Evolutionary conservation across 305 asterid species (phyloP).

Genomic region (Salvia sclarea): DNA sequence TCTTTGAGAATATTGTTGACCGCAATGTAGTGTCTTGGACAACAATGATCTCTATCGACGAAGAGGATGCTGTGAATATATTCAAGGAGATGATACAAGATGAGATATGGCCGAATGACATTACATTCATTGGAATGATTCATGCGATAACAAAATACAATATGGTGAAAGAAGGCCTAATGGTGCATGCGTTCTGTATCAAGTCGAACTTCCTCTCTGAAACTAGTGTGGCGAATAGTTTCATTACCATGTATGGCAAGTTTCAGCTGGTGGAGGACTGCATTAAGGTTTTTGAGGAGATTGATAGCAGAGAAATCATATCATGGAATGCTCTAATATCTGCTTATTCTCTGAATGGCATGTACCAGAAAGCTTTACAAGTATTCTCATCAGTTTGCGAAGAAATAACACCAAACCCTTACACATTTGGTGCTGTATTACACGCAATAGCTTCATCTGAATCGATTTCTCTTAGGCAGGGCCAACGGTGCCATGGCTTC

Average conservation of each 20-base stretch:
- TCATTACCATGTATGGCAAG: slow-evolving; percentile 83
- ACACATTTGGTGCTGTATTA: slow-evolving; percentile 78
- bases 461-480: slow-evolving; percentile 67
- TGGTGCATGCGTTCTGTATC: slow-evolving; percentile 64
- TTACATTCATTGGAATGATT: slow-evolving; percentile 71
- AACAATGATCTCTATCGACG: slow-evolving; percentile 67
- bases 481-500: slow-evolving; percentile 60
- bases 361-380: slow-evolving; percentile 72
- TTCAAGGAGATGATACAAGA: slow-evolving; percentile 63
- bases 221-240: slow-evolving; percentile 67
- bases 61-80: slow-evolving; percentile 51
- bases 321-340: slow-evolving; percentile 87
- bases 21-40: slow-evolving; percentile 87
- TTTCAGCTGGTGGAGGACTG: slow-evolving; percentile 53
- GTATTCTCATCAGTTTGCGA: slow-evolving; percentile 45
- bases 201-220: slow-evolving; percentile 59
- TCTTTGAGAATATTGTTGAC: slow-evolving; percentile 48
- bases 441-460: slow-evolving; percentile 79
- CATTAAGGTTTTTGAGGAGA: slow-evolving; percentile 60
- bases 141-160: slow-evolving; percentile 56
- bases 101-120: slow-evolving; percentile 64
- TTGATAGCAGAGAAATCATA: slow-evolving; percentile 51
- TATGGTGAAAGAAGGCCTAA: slow-evolving; percentile 57
- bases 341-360: slow-evolving; percentile 62
- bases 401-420: slow-evolving; percentile 61